These are phyloP conservation scores for Didymella pomorum DNA, from an alignment of 2,329 filamentous ascomycete genomes.

Conservation along the genomic window DNA sequence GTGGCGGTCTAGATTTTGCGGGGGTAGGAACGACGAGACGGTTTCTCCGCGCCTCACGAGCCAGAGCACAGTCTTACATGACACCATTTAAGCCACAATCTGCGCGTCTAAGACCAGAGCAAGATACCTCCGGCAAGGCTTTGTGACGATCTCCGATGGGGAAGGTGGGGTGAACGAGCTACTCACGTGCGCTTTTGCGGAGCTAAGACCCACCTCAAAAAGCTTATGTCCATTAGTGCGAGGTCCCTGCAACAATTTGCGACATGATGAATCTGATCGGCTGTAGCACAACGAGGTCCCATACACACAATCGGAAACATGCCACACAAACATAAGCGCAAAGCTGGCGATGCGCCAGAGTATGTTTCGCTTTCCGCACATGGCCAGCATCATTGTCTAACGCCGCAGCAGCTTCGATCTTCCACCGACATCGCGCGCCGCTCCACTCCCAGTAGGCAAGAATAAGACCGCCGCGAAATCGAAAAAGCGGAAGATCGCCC, in stretches of 20 bases:
- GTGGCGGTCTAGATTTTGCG: constrained; percentile 12
- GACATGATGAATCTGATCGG: constrained; percentile 1
- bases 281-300: background rate
- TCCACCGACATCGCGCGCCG: constrained; percentile 66
- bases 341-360: constrained; percentile 54
- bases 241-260: constrained; percentile 14
- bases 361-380: constrained; percentile 29
- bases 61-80: constrained; percentile 3
- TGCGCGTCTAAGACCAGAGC: background rate
- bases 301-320: constrained; percentile 56
- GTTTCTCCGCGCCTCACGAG: constrained; percentile 6
- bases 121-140: constrained; percentile 1
- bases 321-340: constrained; percentile 88
- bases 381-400: constrained; percentile 46
- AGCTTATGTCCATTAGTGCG: constrained; percentile 17
- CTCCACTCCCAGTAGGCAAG: constrained; percentile 65
- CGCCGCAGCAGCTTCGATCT: constrained; percentile 63
- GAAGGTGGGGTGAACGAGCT: constrained; percentile 7
- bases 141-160: background rate
- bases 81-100: constrained; percentile 10
- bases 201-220: constrained; percentile 6
- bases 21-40: constrained; percentile 1
- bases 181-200: constrained; percentile 2
- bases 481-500: constrained; percentile 50
- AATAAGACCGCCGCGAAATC: constrained; percentile 44